Conservation (phyloP, 139 green algal genomes). For the Medakamo hakoo region DNA sequence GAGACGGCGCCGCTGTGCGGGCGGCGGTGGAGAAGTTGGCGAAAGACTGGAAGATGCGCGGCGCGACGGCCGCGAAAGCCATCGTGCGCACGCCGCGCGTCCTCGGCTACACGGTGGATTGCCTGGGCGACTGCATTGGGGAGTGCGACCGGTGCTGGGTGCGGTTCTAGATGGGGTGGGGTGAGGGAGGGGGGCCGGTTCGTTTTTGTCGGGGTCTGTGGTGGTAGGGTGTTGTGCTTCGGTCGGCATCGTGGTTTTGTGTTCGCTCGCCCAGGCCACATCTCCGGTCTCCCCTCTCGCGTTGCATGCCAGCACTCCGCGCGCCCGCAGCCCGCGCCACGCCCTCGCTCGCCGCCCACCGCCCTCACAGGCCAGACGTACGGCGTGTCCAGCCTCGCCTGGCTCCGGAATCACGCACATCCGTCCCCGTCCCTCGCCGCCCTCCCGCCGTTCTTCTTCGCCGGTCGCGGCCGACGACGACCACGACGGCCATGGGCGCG, state of each 20-base stretch:
- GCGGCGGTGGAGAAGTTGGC: conserved; percentile 21
- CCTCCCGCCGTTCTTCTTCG: neutral
- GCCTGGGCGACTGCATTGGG: conserved; percentile 31
- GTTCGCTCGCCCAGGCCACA: too few species aligned
- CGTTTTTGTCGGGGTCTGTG: too few species aligned
- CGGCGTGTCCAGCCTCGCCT: too few species aligned
- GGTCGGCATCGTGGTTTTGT: too few species aligned
- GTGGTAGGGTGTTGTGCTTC: too few species aligned
- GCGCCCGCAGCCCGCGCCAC: neutral
- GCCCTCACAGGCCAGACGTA: too few species aligned
- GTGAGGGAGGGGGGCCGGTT: too few species aligned
- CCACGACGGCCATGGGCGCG: neutral
- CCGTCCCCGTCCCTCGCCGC: neutral
- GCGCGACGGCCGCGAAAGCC: conserved; percentile 12
- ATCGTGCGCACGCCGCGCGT: conserved; percentile 25
- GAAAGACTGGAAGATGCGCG: conserved; percentile 29
- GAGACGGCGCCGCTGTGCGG: conserved; percentile 19
- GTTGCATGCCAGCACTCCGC: neutral
- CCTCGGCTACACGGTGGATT: conserved; percentile 39
- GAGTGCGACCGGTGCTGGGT: conserved; percentile 49
- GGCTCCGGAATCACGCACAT: too few species aligned
- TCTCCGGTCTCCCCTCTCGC: neutral
- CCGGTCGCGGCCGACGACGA: neutral
- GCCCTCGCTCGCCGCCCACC: too few species aligned
- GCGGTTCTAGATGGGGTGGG: conserved; percentile 18